Evolutionary conservation across 208 protist genomes (phyloP).

Genomic region (Dictyostelium gargantuum): DNA sequence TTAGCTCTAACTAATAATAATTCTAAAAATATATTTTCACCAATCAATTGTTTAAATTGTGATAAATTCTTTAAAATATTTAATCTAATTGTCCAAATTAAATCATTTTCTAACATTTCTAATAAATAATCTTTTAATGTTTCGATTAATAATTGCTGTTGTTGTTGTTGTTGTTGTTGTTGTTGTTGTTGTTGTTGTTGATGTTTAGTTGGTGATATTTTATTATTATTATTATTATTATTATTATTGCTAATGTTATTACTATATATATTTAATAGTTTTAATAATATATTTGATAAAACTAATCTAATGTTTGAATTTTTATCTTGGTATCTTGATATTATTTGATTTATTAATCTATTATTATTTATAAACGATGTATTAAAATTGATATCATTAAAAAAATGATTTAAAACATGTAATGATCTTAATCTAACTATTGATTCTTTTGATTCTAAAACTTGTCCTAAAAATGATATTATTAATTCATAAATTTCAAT

Average conservation of each 20-base stretch:
- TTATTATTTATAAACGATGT: not conserved
- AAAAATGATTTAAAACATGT: not conserved
- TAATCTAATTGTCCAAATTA: not conserved
- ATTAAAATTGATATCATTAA: not conserved
- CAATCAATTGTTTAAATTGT: not conserved
- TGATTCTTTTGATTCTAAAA: constrained; percentile 43
- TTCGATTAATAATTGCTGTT: not conserved
- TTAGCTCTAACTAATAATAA: not conserved
- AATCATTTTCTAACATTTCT: not conserved
- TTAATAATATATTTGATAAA: not conserved
- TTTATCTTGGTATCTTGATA: constrained; percentile 33
- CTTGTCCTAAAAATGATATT: not conserved
- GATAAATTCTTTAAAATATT: not conserved
- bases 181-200: not conserved
- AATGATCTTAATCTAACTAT: constrained; percentile 44
- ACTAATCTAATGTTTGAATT: constrained; percentile 12
- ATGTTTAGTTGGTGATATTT: not conserved
- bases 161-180: not conserved
- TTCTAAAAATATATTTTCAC: not conserved
- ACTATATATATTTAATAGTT: not conserved
- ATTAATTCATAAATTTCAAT: not conserved
- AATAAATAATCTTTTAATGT: not conserved
- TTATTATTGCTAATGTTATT: not conserved
- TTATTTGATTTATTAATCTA: constrained; percentile 1
- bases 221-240: not conserved